Conservation (phyloP, 2,329 filamentous ascomycete species). For the Coniochaeta pulveracea region DNA sequence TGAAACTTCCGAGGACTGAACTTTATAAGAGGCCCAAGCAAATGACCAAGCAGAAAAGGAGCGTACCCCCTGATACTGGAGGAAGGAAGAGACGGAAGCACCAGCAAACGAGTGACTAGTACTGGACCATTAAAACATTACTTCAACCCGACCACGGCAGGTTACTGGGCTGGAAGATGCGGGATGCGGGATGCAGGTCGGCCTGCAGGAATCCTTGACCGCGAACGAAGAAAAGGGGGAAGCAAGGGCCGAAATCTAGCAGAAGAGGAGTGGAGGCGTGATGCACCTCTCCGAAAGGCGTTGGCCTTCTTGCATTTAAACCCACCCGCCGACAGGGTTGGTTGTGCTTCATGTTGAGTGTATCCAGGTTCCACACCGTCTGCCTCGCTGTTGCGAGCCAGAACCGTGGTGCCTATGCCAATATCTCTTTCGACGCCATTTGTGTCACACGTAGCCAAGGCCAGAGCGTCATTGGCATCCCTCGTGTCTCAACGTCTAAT, state of each 20-base stretch:
- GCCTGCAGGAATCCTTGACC: background rate
- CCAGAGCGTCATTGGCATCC: background rate
- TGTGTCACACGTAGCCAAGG: background rate
- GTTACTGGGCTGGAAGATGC: background rate
- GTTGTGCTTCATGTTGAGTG: background rate
- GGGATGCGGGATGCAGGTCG: background rate
- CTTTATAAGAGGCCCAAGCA: background rate
- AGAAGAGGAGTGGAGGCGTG: no score
- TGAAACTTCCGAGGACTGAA: background rate
- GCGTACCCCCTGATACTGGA: no score
- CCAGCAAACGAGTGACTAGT: slow-evolving; percentile 1
- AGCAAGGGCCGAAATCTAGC: no score
- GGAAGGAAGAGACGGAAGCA: background rate
- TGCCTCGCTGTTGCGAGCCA: background rate
- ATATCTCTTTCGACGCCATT: background rate
- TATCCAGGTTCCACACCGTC: background rate
- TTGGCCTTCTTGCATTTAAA: slow-evolving; percentile 1
- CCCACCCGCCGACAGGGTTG: background rate
- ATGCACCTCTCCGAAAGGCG: slow-evolving; percentile 1
- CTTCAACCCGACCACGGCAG: no score
- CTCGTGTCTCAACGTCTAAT: slow-evolving; percentile 1
- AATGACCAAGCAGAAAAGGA: background rate
- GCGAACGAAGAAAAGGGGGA: background rate
- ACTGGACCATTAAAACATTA: background rate
- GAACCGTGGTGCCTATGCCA: background rate